These are phyloP conservation scores for Brassica balearica DNA, from an alignment of 441 rosid species.

Conservation along the genomic window DNA sequence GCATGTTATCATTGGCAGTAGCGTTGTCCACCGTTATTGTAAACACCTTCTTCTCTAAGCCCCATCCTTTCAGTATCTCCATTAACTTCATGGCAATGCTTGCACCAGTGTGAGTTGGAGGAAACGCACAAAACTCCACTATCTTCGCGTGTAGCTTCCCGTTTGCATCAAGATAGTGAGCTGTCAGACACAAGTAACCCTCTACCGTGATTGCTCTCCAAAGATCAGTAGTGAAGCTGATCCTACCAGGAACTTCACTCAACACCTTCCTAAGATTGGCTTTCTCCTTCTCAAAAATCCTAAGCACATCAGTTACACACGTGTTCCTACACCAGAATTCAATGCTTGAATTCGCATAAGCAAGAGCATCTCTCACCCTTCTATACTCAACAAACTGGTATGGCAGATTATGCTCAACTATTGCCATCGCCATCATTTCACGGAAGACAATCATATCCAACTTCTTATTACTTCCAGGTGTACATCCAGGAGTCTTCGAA, in stretches of 20 bases:
- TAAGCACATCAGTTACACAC: not conserved
- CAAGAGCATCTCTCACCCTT: not conserved
- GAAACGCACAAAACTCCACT: too few relatives aligned
- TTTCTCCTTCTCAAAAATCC: not conserved
- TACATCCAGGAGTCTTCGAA: not conserved
- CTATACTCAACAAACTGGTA: not conserved
- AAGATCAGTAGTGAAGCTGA: too few relatives aligned
- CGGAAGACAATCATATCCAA: not conserved
- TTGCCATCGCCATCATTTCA: not conserved
- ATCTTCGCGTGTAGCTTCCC: too few relatives aligned
- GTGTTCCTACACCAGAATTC: constrained; percentile 12
- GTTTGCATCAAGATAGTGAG: too few relatives aligned
- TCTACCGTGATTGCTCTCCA: too few relatives aligned
- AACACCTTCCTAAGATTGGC: not conserved
- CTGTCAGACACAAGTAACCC: too few relatives aligned
- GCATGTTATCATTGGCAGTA: too few relatives aligned
- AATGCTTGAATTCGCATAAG: not conserved
- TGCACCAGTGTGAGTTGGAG: too few relatives aligned
- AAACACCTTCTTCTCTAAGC: too few relatives aligned
- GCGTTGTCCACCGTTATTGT: too few relatives aligned
- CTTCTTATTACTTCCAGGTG: not conserved
- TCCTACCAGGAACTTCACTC: not conserved
- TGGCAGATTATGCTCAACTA: not conserved
- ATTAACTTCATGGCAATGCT: too few relatives aligned
- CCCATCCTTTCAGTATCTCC: too few relatives aligned